Evolutionary conservation across 2,329 filamentous ascomycete species (phyloP).

Genomic region (Fusarium sp.): DNA sequence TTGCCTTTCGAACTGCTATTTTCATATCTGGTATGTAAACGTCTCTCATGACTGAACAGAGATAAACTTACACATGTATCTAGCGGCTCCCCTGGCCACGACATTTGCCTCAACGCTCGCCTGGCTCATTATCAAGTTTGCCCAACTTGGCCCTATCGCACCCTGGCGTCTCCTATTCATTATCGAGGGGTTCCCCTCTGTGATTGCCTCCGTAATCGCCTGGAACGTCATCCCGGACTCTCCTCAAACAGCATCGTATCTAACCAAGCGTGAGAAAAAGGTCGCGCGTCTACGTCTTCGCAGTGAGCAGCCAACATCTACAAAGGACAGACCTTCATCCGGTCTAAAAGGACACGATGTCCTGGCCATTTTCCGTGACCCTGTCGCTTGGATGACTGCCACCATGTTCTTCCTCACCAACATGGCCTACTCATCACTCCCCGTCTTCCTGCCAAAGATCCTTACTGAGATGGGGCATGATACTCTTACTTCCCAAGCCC

Average conservation of each 20-base stretch:
- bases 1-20: slow-evolving; percentile 86
- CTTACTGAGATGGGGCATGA: slow-evolving; percentile 81
- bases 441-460: slow-evolving; percentile 88
- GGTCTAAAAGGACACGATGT: slow-evolving; percentile 69
- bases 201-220: slow-evolving; percentile 79
- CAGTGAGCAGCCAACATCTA: slow-evolving; percentile 56
- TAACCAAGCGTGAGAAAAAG: slow-evolving; percentile 73
- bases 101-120: slow-evolving; percentile 83
- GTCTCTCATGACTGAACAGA: slow-evolving; percentile 18
- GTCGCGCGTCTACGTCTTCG: slow-evolving; percentile 78
- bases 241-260: slow-evolving; percentile 74
- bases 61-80: slow-evolving; percentile 41
- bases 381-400: slow-evolving; percentile 74
- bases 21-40: slow-evolving; percentile 77
- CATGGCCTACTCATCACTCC: slow-evolving; percentile 88
- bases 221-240: slow-evolving; percentile 83
- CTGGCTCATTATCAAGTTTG: slow-evolving; percentile 80
- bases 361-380: slow-evolving; percentile 58
- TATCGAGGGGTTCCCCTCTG: slow-evolving; percentile 85
- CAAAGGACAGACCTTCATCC: slow-evolving; percentile 38
- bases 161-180: slow-evolving; percentile 90
- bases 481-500: slow-evolving; percentile 76
- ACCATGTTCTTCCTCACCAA: slow-evolving; percentile 90
- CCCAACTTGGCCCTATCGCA: slow-evolving; percentile 74
- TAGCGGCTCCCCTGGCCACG: slow-evolving; percentile 83